Evolutionary conservation across 805 yeast species (phyloP), one percentile per base, ranked within the genome.

Genomic region (Komagataella phaffii): DNA sequence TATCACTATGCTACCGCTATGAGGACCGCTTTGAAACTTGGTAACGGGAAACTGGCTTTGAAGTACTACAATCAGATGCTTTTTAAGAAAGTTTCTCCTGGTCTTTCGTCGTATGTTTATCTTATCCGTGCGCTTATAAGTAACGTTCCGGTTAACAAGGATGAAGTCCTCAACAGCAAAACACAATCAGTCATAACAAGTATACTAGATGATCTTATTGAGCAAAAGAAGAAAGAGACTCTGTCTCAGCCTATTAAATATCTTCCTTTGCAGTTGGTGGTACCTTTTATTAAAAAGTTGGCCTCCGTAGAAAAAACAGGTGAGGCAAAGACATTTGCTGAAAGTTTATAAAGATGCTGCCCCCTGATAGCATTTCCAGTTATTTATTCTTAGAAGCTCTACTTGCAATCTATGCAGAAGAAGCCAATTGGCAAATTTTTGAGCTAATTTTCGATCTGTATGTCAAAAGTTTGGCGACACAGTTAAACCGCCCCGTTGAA

Each of bases 401-500:
- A 44, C 46, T 49, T 8, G 18, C 44, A 17, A 48, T 54, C n/a
- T 48, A 49, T n/a, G 48, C 24, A 6, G 49, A 44, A 7, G 52
- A 53, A 17, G 17, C 19, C 7, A 51, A 54, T 17, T 45, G 36
- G 44, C 19, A 18, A 4, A 47, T 51, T 17, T 54, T 54, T 48
- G 36, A 36, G 18, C 21, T 24, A 10, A n/a, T 48, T 44, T 44
- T 18, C 14, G 23, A 17, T 18, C 7, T 19, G 19, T 44, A 14
- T 51, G 53, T 24, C 24, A 47, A 3, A 53, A 18, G 24, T 51
- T 45, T 40, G 14, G 21, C 7, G 53, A 45, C 10, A 12, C 17
- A 45, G 47, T n/a, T 56, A 3, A 30, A 30, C 14, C 40, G 40
- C 40, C n/a, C n/a, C 1, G 14, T 30, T 8, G 40, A 30, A 4